These are phyloP conservation scores for Lindgomyces ingoldianus DNA, from an alignment of 495 filamentous ascomycete species.

Conservation along the genomic window DNA sequence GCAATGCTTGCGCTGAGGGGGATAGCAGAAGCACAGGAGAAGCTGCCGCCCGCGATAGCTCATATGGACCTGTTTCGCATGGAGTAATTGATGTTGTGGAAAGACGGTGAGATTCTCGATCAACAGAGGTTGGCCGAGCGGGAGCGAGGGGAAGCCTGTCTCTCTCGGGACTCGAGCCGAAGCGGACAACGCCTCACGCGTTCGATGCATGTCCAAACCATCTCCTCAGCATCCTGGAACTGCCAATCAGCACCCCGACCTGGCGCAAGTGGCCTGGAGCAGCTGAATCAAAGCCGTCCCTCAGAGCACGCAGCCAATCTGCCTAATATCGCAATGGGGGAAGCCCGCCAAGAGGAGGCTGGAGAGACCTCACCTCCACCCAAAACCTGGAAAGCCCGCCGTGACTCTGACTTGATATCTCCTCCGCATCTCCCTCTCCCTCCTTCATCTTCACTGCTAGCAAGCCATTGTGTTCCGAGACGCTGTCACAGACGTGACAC, in stretches of 20 bases:
- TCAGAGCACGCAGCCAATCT: constrained; percentile 22
- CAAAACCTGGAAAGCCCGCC: neutral
- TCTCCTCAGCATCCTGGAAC: constrained; percentile 5
- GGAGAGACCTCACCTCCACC: constrained; percentile 11
- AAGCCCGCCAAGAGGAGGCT: constrained; percentile 30
- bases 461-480: constrained; percentile 10
- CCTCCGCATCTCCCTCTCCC: neutral
- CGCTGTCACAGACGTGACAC: constrained; percentile 18
- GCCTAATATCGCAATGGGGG: constrained; percentile 31
- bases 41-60: too few relatives aligned
- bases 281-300: constrained; percentile 22
- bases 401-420: constrained; percentile 5
- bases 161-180: neutral
- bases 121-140: neutral
- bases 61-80: too few relatives aligned
- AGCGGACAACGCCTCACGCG: constrained; percentile 9
- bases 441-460: neutral
- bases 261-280: constrained; percentile 6
- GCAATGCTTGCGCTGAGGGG: too few relatives aligned
- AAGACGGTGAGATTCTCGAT: too few relatives aligned
- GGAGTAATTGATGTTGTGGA: neutral
- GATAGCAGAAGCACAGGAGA: too few relatives aligned
- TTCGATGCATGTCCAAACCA: neutral
- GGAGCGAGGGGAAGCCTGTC: neutral
- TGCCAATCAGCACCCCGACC: constrained; percentile 18